Evolutionary conservation across 139 green algal species (phyloP), one percentile per base, ranked within the genome.

Genomic region (Chlorella sp.): DNA sequence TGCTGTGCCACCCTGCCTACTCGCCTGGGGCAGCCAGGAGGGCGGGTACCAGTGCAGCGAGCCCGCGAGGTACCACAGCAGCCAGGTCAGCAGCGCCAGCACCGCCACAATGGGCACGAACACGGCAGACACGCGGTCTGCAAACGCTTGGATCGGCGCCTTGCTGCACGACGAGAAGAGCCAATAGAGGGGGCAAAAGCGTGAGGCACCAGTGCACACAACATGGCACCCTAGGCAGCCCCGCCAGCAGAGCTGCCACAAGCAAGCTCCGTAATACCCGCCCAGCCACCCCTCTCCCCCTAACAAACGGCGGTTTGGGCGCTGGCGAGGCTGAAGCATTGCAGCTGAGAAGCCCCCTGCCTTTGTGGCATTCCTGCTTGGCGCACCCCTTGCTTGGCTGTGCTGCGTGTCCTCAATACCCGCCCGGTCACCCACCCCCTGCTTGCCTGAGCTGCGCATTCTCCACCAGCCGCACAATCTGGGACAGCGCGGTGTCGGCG

Each of bases 381-480:
- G n/a, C n/a, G n/a, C n/a, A n/a, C n/a, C 44, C 44, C 44, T 51
- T 51, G 44, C 44, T 51, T 51, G 44, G 7, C 44, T 9, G 44
- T 6, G 7, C 44, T 51, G 44, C 44, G n/a, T n/a, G n/a, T n/a
- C n/a, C n/a, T n/a, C n/a, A n/a, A n/a, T n/a, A n/a, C n/a, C n/a
- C n/a, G n/a, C n/a, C n/a, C n/a, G n/a, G n/a, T n/a, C n/a, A n/a
- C n/a, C n/a, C n/a, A n/a, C 30, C 21, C 26, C 55, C 2, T 18
- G 74, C 74, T 69, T 70, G 55, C 74, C 74, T 91, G 88, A 99
- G 91, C 90, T 99, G 97, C 25, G 97, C 97, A 3, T 86, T 81
- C 89, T 98, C 95, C 72, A 99, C 97, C 65, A 99, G 94, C 0
- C 93, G 88, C 41, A 99, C 96, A 73, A 99, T 99, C 86, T 98